Evolutionary conservation across 148 eudicot genomes (phyloP).

Genomic region (Oxyria digyna): DNA sequence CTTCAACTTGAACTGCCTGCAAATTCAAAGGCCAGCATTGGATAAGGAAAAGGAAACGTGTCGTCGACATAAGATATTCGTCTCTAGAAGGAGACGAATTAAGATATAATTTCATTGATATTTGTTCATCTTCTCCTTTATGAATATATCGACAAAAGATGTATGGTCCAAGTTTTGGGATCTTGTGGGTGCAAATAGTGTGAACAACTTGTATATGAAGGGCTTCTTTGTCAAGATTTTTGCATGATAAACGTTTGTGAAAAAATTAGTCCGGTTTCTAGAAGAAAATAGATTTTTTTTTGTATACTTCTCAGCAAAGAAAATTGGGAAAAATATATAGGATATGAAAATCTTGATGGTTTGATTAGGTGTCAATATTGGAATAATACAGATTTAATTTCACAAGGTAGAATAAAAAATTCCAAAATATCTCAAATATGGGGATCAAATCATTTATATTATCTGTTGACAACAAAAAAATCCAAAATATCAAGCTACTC

Average conservation of each 20-base stretch:
- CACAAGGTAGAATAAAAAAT: too few relatives aligned
- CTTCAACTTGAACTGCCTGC: slow-evolving; percentile 76
- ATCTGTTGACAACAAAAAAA: neutral
- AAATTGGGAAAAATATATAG: too few relatives aligned
- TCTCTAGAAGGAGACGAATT: neutral
- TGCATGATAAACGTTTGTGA: neutral
- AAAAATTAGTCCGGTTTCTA: neutral
- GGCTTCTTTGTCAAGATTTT: neutral
- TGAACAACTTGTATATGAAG: neutral
- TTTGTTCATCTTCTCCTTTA: neutral
- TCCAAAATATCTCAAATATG: too few relatives aligned
- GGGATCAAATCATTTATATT: neutral
- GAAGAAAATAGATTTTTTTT: too few relatives aligned
- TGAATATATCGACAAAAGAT: neutral
- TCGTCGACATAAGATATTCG: neutral
- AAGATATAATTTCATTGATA: neutral
- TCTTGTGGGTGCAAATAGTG: neutral
- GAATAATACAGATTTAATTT: too few relatives aligned
- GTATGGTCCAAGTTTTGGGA: neutral
- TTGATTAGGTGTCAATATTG: too few relatives aligned
- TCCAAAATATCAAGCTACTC: too few relatives aligned
- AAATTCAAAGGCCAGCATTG: slow-evolving; percentile 6
- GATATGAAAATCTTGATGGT: too few relatives aligned
- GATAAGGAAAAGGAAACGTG: neutral
- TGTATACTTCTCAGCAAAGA: neutral